Evolutionary conservation across 331 rosid species (phyloP), one percentile per base, ranked within the genome.

Genomic region (Acacia pycnantha): DNA sequence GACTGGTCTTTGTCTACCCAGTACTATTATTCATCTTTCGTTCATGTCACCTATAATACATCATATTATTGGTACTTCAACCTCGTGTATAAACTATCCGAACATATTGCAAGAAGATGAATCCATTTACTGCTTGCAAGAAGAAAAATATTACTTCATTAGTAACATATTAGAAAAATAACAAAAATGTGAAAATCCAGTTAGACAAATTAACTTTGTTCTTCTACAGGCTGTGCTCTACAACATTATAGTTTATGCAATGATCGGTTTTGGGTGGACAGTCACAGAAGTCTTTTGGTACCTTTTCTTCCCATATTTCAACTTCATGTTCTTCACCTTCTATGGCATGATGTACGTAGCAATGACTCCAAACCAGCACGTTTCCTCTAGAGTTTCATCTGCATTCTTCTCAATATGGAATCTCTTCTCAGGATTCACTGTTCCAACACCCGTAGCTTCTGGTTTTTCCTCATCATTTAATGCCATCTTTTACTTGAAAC

Each of bases 321-420:
- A 88, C 58, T 84, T 91, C 76, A 73, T 91, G 44, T 86, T 82
- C 88, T 91, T 87, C 91, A 91, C 93, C 58, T 91, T 70, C 81
- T 91, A 86, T 62, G 96, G 96, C 77, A 91, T 91, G 93, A 91
- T 91, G 96, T 13, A 82, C 18, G 87, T 88, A 31, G 92, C 88
- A 21, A 19, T 91, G 80, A 88, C 96, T n/a, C 96, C 96, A 54
- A 89, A 89, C 82, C 87, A 78, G 31, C 89, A 85, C 78, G 82
- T 91, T 31, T 86, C 96, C 9, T 9, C 85, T 8, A 82, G 88
- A 54, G 86, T 89, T 77, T 79, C 93, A 48, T 33, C 87, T 48
- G 88, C 89, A 43, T 85, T 89, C 65, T 85, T 43, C 68, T 11
- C 85, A 40, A 2, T 90, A 16, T 91, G 93, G 91, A 89, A 89